These are phyloP conservation scores for Symbiodinium natans DNA, from an alignment of 73 alveolate species.

Conservation along the genomic window DNA sequence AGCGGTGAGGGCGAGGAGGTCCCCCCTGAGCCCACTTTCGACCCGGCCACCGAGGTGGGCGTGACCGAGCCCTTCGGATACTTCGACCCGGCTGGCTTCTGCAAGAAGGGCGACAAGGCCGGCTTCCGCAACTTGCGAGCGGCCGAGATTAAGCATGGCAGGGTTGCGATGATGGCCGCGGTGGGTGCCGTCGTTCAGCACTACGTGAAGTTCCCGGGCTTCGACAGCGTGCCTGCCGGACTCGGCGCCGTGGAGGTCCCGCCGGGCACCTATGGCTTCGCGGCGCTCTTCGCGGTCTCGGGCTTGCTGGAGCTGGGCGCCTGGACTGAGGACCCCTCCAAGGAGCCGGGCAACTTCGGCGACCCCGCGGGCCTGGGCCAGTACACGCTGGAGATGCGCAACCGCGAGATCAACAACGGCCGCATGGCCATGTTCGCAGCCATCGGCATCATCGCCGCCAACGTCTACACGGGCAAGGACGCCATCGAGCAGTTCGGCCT, in stretches of 20 bases:
- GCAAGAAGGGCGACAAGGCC: constrained; percentile 41
- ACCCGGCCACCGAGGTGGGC: not conserved
- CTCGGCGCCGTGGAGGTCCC: not conserved
- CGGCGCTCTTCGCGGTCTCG: not conserved
- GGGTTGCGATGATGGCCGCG: constrained; percentile 69
- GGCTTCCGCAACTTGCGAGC: constrained; percentile 55
- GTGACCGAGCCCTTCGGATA: constrained; percentile 14
- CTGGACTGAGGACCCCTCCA: constrained; percentile 23
- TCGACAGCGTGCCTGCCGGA: constrained; percentile 29
- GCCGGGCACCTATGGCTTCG: constrained; percentile 44
- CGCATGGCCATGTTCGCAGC: not conserved
- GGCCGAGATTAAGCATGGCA: constrained; percentile 50
- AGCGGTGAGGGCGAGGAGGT: not conserved
- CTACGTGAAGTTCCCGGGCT: constrained; percentile 57
- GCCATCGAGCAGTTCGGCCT: not conserved
- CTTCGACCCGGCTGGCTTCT: constrained; percentile 51
- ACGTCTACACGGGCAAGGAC: not conserved
- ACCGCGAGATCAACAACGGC: too few species aligned
- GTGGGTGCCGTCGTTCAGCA: constrained; percentile 36
- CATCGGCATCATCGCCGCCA: not conserved
- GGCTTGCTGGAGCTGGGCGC: constrained; percentile 24
- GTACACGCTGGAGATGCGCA: not conserved
- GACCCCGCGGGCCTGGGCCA: not conserved
- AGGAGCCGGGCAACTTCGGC: too few species aligned
- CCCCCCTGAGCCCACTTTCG: not conserved